Evolutionary conservation across 805 yeast species (phyloP), one percentile per base, ranked within the genome.

Genomic region (Kodamaea sagamina): DNA sequence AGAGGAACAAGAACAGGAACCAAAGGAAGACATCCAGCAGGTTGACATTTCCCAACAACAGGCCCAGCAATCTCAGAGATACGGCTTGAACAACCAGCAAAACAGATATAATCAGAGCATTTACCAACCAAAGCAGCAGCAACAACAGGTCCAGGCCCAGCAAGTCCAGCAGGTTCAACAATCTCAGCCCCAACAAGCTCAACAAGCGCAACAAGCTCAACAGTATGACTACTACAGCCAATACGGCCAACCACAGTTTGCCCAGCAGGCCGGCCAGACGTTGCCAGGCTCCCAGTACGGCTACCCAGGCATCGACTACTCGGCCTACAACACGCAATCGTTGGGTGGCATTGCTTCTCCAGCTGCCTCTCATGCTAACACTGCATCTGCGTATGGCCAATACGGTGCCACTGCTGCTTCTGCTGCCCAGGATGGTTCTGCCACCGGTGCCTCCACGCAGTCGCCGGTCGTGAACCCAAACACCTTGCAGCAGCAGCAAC

Each of bases 241-340:
- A 50, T 65, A 47, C 49, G 63, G 63, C 50, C 74, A 64, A 49
- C 73, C 63, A 44, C 74, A 68, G 47, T 69, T 65, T 45, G 67
- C 67, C 13, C 72, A 66, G 53, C 74, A 68, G 51, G 65, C 66
- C 41, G 62, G 62, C 27, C 74, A 69, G 48, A 57, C 61, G 41
- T 46, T 64, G 32, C 75, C 75, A 43, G 72, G 67, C 25, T 56
- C 51, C 32, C 72, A 67, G 53, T 71, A 63, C 53, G 70, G 66
- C 36, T 72, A 69, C 58, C 76, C 76, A 36, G 72, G 71, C 21
- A 57, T 62, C 36, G 77, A 71, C 52, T 71, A 71, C 59, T 58
- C 67, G 32, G 63, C 63, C 28, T 68, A 69, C 53, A 63, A 58
- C 39, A 67, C 62, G 43, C 72, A 64, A 49, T 57, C 54, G 39